A percentile compares a stretch with the other conserved stretches of the same genome.
phyloP scores from a whole-genome alignment of 2,329 filamentous ascomycete species.

The Calonectria crousiana region DNA sequence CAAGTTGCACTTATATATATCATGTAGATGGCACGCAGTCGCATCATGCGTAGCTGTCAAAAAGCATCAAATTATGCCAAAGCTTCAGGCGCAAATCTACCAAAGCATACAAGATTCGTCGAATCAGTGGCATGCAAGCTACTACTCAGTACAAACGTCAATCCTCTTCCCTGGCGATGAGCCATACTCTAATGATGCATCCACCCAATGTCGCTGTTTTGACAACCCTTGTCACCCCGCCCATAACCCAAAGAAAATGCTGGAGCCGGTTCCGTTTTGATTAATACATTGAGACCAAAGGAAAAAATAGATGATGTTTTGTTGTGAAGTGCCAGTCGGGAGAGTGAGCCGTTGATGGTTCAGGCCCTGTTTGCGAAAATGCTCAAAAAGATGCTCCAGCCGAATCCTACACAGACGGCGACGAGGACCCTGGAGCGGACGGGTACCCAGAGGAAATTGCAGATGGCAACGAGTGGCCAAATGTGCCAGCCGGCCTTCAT shows the following conservation, averaged over 20 bases:
- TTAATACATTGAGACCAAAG: not conserved
- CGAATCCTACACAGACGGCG: conserved; percentile 51
- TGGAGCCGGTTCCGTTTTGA: not conserved
- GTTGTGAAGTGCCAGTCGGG: not conserved
- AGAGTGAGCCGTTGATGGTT: not conserved
- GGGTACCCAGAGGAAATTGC: conserved; percentile 53
- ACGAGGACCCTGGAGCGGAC: conserved; percentile 52
- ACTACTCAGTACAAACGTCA: not conserved
- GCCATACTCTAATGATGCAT: conserved; percentile 9
- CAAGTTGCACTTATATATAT: not conserved
- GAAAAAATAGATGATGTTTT: not conserved
- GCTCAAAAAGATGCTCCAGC: conserved; percentile 54
- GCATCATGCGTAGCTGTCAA: not conserved
- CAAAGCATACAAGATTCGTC: not conserved
- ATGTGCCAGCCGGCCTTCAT: conserved; percentile 52
- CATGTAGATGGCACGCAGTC: not conserved
- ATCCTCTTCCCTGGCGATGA: not conserved
- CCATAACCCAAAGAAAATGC: conserved; percentile 1
- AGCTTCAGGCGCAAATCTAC: not conserved
- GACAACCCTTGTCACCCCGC: not conserved
- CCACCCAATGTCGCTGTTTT: not conserved
- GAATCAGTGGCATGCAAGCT: not conserved
- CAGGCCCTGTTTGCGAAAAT: conserved; percentile 47
- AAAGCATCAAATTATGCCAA: conserved; percentile 7
- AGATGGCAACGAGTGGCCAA: conserved; percentile 51